Base-by-base conservation (phyloP, 345 rosid species). In the Rubroshorea leprosula region DNA sequence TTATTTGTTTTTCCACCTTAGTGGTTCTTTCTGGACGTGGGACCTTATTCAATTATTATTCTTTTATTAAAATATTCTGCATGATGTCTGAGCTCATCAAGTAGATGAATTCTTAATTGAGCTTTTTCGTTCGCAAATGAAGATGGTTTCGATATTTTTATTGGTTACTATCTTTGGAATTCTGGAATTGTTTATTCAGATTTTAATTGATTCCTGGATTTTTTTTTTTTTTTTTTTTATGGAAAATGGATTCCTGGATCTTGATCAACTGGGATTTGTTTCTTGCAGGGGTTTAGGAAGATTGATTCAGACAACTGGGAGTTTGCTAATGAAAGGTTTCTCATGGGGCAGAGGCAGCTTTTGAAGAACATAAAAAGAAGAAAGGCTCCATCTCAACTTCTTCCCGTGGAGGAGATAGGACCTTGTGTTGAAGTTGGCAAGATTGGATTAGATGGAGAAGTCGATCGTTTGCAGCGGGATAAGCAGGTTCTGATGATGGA, bases 271-370 rank as follows among this genome's bases (percentile, higher is more conserved):
- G n/a, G n/a, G 48, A 20, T 21, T 45, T 49, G n/a, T n/a, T n/a
- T n/a, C n/a, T 26, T 65, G 59, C 75, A 88, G 96, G 92, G 95
- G 2, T 91, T 91, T 69, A 77, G 91, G 56, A 91, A 91, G 81
- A 81, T 84, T 6, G 89, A 91, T 62, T 74, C 90, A 16, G 95
- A 86, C 35, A 71, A 72, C 65, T 88, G 96, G 90, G 96, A 84
- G 54, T 91, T 91, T 68, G 80, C 90, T 15, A 88, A 81, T 68
- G 98, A 91, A 66, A 85, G 84, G 21, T 89, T 92, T 72, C 64
- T 83, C 5, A 84, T 80, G 67, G 93, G 93, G 6, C 83, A 80
- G 45, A 89, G 69, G 70, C 75, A 78, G 29, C 85, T 86, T 9
- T 74, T 92, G n/a, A 89, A 66, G 75, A 81, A 62, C 78, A 89